Evolutionary conservation across 768 basidiomycete species (phyloP), one percentile per base, ranked within the genome.

Genomic region (Suillus weaverae): DNA sequence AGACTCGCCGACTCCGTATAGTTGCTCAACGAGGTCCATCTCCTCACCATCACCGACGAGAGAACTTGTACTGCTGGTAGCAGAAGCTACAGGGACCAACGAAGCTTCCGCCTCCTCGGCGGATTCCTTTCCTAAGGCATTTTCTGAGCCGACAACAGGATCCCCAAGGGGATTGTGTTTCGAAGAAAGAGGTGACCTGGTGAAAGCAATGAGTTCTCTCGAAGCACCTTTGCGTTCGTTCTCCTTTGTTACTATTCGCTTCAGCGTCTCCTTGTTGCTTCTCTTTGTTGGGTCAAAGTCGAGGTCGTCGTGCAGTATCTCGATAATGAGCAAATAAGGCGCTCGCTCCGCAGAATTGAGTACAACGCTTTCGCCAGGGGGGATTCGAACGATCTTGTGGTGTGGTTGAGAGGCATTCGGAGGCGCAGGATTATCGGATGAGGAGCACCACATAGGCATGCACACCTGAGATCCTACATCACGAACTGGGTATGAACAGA

Each of bases 331-430:
- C 22, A 99, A 83, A 74, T 93, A 99, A 5, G 97, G 97, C 0
- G 95, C 95, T 41, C 92, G 86, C 77, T 99, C 96, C 4, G 97
- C 97, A 22, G 97, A 99, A 74, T 99, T 99, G 33, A 99, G 84
- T 11, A 99, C 97, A 53, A 99, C 97, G 63, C 94, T 92, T 80
- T 99, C 97, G 16, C 96, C 94, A 3, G 97, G 97, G 13, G 97
- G 96, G 72, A 99, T 97, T 68, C 97, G 89, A 60, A 99, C 95
- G 60, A 99, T 94, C 50, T 94, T 90, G 74, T 98, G 95, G 74
- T 99, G 97, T 6, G 91, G 87, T 70, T 86, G 81, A 7, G 84
- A 81, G 46, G 59, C 55, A 81, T 76, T 44, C 76, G 75, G 36
- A 54, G 55, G 76, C 69, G 64, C 74, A 76, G 32, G 80, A 32